A percentile compares a stretch with the other conserved stretches of the same genome.
These are phyloP conservation scores for Papiliotrema terrestris DNA, from an alignment of 1,284 basidiomycete species.

Conservation along the genomic window DNA sequence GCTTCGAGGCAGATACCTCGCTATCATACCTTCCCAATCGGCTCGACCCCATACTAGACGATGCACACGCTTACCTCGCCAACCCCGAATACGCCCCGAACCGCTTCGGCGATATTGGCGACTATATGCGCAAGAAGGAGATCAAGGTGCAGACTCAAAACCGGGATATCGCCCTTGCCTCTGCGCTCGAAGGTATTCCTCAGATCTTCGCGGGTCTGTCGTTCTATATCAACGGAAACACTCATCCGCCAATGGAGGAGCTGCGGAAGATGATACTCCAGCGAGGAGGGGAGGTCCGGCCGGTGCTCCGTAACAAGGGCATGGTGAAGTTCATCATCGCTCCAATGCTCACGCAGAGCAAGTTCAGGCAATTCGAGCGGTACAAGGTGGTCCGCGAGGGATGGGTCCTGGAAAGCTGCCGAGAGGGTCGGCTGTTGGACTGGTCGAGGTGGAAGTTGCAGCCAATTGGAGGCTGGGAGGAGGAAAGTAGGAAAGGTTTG, in stretches of 20 bases:
- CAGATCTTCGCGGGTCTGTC: constrained; percentile 67
- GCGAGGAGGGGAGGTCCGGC: constrained; percentile 77
- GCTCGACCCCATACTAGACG: constrained; percentile 12
- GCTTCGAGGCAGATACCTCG: constrained; percentile 7
- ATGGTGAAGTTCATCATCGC: constrained; percentile 69
- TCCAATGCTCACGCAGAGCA: constrained; percentile 80
- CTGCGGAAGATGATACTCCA: constrained; percentile 73
- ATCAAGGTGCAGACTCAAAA: constrained; percentile 88
- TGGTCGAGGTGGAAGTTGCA: constrained; percentile 44
- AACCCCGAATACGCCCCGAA: constrained; percentile 65
- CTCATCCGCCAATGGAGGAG: constrained; percentile 80
- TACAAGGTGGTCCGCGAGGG: constrained; percentile 84
- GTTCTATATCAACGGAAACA: constrained; percentile 90
- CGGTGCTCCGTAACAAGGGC: constrained; percentile 47
- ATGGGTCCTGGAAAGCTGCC: constrained; percentile 77
- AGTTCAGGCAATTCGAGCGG: constrained; percentile 78
- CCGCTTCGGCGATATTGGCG: constrained; percentile 74
- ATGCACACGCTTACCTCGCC: constrained; percentile 34
- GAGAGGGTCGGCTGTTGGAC: constrained; percentile 57
- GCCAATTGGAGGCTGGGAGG: constrained; percentile 32
- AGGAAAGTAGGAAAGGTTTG: constrained; percentile 30
- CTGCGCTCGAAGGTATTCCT: constrained; percentile 38
- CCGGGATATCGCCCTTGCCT: constrained; percentile 53
- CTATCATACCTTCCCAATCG: constrained; percentile 34
- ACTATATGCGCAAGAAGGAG: constrained; percentile 86